Conservation (phyloP, 2,329 filamentous ascomycete genomes). For the Cordyceps militaris region DNA sequence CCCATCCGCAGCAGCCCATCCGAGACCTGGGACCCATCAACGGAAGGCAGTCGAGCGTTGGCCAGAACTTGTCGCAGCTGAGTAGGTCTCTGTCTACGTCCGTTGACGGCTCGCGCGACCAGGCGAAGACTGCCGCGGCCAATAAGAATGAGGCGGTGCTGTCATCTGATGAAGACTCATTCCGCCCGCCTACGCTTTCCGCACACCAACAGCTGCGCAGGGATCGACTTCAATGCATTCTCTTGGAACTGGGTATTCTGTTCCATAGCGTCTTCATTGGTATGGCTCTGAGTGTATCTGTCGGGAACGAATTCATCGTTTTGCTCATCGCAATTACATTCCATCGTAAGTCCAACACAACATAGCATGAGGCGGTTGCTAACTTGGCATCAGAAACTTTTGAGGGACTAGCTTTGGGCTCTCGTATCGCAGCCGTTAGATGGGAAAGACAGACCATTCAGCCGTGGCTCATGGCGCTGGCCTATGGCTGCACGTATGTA, state of each 20-base stretch:
- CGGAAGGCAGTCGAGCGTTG: slow-evolving; percentile 29
- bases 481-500: slow-evolving; percentile 48
- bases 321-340: slow-evolving; percentile 73
- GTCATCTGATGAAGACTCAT: slow-evolving; percentile 15
- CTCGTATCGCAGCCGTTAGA: slow-evolving; percentile 52
- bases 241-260: slow-evolving; percentile 68
- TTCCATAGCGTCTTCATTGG: slow-evolving; percentile 67
- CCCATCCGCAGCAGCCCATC: slow-evolving; percentile 20
- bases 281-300: slow-evolving; percentile 74
- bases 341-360: slow-evolving; percentile 41
- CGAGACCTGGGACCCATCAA: slow-evolving; percentile 27
- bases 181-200: slow-evolving; percentile 23
- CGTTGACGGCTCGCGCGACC: slow-evolving; percentile 16
- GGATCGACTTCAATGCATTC: slow-evolving; percentile 66
- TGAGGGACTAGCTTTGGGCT: slow-evolving; percentile 55
- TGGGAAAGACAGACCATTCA: slow-evolving; percentile 35
- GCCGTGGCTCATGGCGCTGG: slow-evolving; percentile 50
- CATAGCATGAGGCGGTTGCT: not conserved
- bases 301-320: slow-evolving; percentile 69
- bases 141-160: slow-evolving; percentile 4
- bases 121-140: slow-evolving; percentile 12
- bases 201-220: slow-evolving; percentile 54
- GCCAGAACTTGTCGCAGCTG: slow-evolving; percentile 25
- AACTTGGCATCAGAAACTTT: slow-evolving; percentile 32
- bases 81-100: slow-evolving; percentile 17